Percentiles rank a stretch among this genome's conserved stretches.
Conservation (phyloP, 2,329 filamentous ascomycete genomes). For the Aspergillus flavus region DNA sequence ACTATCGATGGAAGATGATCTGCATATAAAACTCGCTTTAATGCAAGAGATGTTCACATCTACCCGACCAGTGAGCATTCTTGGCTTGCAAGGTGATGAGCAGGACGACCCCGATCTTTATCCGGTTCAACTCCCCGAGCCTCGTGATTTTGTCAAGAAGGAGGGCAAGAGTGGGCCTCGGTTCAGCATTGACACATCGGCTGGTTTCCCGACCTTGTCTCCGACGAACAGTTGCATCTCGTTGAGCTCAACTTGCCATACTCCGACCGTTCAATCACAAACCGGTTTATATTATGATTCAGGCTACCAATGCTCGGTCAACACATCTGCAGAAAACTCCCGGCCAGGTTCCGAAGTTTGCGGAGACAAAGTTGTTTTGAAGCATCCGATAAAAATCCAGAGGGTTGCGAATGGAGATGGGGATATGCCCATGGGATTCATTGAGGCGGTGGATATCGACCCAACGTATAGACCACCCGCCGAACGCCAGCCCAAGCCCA, state of each 20-base stretch:
- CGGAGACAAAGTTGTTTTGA: slow-evolving; percentile 24
- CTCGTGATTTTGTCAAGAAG: slow-evolving; percentile 32
- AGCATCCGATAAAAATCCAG: slow-evolving; percentile 35
- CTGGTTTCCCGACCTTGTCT: slow-evolving; percentile 38
- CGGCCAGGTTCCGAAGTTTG: slow-evolving; percentile 24
- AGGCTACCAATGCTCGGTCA: slow-evolving; percentile 25
- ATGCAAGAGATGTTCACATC: slow-evolving; percentile 53
- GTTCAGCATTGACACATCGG: slow-evolving; percentile 36
- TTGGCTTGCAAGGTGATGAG: slow-evolving; percentile 47
- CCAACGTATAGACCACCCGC: slow-evolving; percentile 76
- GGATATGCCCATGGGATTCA: slow-evolving; percentile 70
- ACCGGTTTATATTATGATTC: slow-evolving; percentile 22
- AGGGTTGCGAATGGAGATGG: slow-evolving; percentile 25
- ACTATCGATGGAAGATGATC: slow-evolving; percentile 45
- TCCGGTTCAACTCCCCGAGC: slow-evolving; percentile 44
- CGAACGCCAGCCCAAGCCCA: slow-evolving; percentile 69
- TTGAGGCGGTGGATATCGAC: slow-evolving; percentile 91
- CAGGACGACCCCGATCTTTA: slow-evolving; percentile 50
- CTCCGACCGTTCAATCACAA: slow-evolving; percentile 19
- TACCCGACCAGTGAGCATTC: slow-evolving; percentile 44
- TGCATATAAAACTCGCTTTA: slow-evolving; percentile 46
- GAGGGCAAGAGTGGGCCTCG: slow-evolving; percentile 36
- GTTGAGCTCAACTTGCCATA: slow-evolving; percentile 37
- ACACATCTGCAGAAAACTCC: slow-evolving; percentile 28
- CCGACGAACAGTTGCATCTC: slow-evolving; percentile 45